Base-by-base conservation (phyloP, 176 grass and related monocot genomes). In the Hyparrhenia diplandra region DNA sequence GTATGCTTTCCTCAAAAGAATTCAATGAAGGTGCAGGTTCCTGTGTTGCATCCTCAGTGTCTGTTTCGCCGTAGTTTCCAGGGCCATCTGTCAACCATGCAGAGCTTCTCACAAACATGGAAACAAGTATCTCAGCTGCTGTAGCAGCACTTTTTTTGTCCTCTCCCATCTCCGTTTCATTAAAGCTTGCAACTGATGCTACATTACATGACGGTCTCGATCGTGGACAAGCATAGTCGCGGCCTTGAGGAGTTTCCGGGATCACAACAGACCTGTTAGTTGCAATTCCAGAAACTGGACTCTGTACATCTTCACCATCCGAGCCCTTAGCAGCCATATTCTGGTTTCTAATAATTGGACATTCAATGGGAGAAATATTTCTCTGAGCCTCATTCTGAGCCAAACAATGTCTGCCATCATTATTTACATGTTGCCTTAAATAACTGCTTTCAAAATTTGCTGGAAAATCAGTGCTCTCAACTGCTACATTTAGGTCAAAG, bases 101-200 rank as follows among this genome's bases (percentile, higher is more conserved):
- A 31, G 64, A 82, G 24, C 62, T 82, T 52, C 85, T 23, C 13
- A 69, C 72, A 47, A 87, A 90, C 18, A 97, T 84, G 40, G 87
- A 97, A 67, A 97, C 13, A 14, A 97, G 94, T 13, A 78, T 94
- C 67, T 94, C 89, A 17, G 94, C 94, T 42, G 94, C 92, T 7
- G 69, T 69, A 37, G 80, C 24, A 24, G 83, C 69, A 25, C 51
- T 66, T 67, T 18, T 29, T 31, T 90, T 87, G 39, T 72, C 69
- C 51, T 79, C 80, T 34, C 46, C 41, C 30, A 36, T 43, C 37
- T 65, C 47, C 10, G 61, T 23, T 85, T 64, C 69, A 52, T 72
- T 75, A 52, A 57, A 57, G 20, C 52, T 57, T 18, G 39, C 20
- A 75, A 28, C 10, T 57, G 69, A 70, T 83, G 52, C 18, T 47